phyloP scores from a whole-genome alignment of 805 yeast genomes.

The Starmerella scarabaei region DNA sequence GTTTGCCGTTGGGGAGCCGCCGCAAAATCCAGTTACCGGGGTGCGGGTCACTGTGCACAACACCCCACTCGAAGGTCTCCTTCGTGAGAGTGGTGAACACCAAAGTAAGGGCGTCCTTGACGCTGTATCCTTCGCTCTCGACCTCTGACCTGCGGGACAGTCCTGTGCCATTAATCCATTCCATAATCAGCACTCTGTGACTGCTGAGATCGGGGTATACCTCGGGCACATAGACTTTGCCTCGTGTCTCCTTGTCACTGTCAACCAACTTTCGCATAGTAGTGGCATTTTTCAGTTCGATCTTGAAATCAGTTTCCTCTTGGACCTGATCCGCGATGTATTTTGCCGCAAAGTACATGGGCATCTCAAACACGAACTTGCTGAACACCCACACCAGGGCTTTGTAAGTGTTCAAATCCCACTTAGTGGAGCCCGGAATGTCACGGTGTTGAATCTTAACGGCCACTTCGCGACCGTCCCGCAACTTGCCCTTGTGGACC shows the following conservation, averaged over 20 bases:
- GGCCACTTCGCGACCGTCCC: constrained; percentile 61
- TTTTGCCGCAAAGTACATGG: constrained; percentile 41
- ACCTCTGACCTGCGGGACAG: constrained; percentile 38
- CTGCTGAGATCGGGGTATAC: constrained; percentile 37
- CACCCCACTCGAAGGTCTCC: constrained; percentile 54
- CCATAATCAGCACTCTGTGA: constrained; percentile 44
- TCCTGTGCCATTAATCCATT: constrained; percentile 66
- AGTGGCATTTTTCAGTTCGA: constrained; percentile 44
- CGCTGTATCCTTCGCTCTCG: constrained; percentile 28
- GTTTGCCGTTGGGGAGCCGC: constrained; percentile 12
- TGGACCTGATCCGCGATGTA: constrained; percentile 46
- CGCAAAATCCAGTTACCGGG: constrained; percentile 65
- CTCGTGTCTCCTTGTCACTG: constrained; percentile 31
- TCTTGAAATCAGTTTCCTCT: constrained; percentile 49
- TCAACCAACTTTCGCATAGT: constrained; percentile 25
- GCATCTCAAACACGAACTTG: constrained; percentile 44
- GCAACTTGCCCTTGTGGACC: constrained; percentile 65
- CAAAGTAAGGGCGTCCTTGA: constrained; percentile 35
- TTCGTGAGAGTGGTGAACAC: constrained; percentile 41
- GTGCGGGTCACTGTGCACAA: constrained; percentile 66
- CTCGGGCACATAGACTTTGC: constrained; percentile 41
- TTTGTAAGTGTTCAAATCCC: constrained; percentile 50
- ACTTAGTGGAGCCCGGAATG: constrained; percentile 44
- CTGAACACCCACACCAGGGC: constrained; percentile 41
- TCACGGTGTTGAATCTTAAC: constrained; percentile 78